Evolutionary conservation across 75 land plant genomes (phyloP).

Genomic region (Cupressus sempervirens): DNA sequence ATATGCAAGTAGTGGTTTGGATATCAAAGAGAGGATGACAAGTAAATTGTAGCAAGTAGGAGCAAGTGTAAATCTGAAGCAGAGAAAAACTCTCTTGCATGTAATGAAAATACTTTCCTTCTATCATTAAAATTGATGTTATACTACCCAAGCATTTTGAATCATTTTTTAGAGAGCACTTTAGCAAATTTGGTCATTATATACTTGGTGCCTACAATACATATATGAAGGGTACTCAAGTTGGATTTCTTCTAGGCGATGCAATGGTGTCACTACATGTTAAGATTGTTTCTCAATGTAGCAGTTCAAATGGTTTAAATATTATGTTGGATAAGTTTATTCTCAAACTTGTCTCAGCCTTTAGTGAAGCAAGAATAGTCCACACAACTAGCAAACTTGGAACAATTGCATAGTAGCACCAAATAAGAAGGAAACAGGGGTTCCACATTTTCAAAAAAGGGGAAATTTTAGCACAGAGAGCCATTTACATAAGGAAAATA

Average conservation of each 20-base stretch:
- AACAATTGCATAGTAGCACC: too few relatives aligned
- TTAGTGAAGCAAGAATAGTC: constrained; percentile 51
- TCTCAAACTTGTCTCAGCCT: constrained; percentile 67
- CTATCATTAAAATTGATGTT: constrained; percentile 78
- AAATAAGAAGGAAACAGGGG: too few relatives aligned
- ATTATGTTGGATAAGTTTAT: constrained; percentile 82
- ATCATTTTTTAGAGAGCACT: constrained; percentile 76
- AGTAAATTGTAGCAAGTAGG: too few relatives aligned
- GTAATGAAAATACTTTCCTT: constrained; percentile 87
- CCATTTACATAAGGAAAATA: too few relatives aligned
- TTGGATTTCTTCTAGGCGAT: constrained; percentile 29
- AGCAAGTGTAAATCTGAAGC: constrained; percentile 80
- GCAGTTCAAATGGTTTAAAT: constrained; percentile 84
- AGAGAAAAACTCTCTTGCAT: too few relatives aligned
- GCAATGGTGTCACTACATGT: background rate
- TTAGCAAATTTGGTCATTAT: constrained; percentile 24
- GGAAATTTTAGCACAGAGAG: too few relatives aligned
- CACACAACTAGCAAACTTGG: too few relatives aligned
- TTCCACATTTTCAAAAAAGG: too few relatives aligned
- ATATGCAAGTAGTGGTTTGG: too few relatives aligned
- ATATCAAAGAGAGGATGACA: too few relatives aligned
- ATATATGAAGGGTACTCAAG: constrained; percentile 68
- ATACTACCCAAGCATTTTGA: constrained; percentile 90
- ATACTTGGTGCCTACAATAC: constrained; percentile 71
- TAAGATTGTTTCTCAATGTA: too few relatives aligned